These are phyloP conservation scores for Yamadazyma dendronema DNA, from an alignment of 1,139 yeast genomes.

Conservation along the genomic window DNA sequence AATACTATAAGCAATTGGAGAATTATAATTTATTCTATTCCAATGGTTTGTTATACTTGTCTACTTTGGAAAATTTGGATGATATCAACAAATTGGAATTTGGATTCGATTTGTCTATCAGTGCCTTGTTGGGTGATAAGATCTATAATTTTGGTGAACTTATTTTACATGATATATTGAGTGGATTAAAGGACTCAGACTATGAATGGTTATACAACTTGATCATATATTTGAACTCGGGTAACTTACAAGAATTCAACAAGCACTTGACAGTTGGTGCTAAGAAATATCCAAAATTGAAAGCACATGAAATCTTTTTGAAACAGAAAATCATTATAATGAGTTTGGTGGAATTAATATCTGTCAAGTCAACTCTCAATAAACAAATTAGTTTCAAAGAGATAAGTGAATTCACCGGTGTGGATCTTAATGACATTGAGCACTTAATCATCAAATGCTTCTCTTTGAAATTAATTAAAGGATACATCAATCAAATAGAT, in stretches of 20 bases:
- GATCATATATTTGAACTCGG: constrained; percentile 70
- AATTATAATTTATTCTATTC: constrained; percentile 82
- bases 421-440: constrained; percentile 75
- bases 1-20: constrained; percentile 67
- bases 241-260: constrained; percentile 67
- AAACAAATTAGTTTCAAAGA: constrained; percentile 73
- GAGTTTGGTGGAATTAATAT: constrained; percentile 86
- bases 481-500: constrained; percentile 84
- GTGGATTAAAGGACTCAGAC: constrained; percentile 29
- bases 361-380: constrained; percentile 70
- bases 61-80: constrained; percentile 45
- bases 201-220: constrained; percentile 75
- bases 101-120: constrained; percentile 79
- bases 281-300: constrained; percentile 57
- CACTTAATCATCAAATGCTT: constrained; percentile 89
- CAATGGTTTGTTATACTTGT: constrained; percentile 52
- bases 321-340: constrained; percentile 90
- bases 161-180: constrained; percentile 81
- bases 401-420: constrained; percentile 70
- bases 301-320: constrained; percentile 61
- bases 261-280: constrained; percentile 38
- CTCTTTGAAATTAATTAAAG: constrained; percentile 77
- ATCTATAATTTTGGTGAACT: constrained; percentile 96
- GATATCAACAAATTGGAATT: constrained; percentile 37
- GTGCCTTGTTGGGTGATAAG: constrained; percentile 88